These are phyloP conservation scores for Phytophthora pluvialis DNA, from an alignment of 352 stramenopile genomes.

Conservation along the genomic window DNA sequence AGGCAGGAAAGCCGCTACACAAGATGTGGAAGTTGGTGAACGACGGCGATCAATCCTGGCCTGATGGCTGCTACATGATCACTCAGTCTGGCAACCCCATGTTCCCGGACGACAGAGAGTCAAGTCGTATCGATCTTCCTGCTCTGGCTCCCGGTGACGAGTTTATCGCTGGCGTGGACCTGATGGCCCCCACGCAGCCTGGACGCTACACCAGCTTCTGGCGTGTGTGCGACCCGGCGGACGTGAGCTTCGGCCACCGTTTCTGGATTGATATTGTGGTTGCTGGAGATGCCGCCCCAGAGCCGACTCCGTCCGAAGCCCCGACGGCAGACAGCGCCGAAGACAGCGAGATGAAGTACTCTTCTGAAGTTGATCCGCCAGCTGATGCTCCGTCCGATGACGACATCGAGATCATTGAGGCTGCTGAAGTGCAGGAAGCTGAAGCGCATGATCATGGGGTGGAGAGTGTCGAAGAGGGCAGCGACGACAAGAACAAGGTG, in stretches of 20 bases:
- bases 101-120: constrained; percentile 38
- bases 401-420: constrained; percentile 52
- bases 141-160: constrained; percentile 38
- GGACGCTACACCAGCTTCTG: constrained; percentile 88
- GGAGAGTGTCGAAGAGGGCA: background rate
- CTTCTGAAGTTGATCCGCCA: constrained; percentile 2
- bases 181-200: constrained; percentile 39
- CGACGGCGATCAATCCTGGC: constrained; percentile 53
- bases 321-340: constrained; percentile 12
- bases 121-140: constrained; percentile 40
- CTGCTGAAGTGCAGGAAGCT: constrained; percentile 33
- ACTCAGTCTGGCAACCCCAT: constrained; percentile 43
- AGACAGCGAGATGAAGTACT: constrained; percentile 29
- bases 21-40: constrained; percentile 88
- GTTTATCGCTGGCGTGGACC: constrained; percentile 40
- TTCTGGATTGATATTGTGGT: constrained; percentile 89
- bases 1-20: constrained; percentile 48
- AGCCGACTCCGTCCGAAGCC: constrained; percentile 17
- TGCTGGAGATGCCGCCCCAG: constrained; percentile 1
- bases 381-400: constrained; percentile 33
- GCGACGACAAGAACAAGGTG: constrained; percentile 15
- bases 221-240: constrained; percentile 70
- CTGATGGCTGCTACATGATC: constrained; percentile 56
- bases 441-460: constrained; percentile 9
- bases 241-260: constrained; percentile 78